Evolutionary conservation across 2,329 filamentous ascomycete species (phyloP).

Genomic region (Botrytis deweyae): DNA sequence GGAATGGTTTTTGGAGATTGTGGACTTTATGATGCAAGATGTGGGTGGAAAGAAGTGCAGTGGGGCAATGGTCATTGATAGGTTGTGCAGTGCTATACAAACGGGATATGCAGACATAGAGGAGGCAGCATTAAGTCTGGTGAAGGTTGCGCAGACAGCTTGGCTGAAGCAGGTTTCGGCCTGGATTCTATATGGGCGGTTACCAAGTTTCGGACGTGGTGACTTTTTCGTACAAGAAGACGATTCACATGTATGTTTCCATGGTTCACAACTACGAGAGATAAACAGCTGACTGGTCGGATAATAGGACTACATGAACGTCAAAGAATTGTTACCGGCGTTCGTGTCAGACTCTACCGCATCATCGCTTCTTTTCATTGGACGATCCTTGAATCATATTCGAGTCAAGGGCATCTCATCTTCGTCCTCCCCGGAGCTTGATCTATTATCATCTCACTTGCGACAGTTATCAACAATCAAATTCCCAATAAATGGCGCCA

Average conservation of each 20-base stretch:
- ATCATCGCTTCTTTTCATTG: constrained; percentile 84
- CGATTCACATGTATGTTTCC: constrained; percentile 26
- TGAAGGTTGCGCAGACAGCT: constrained; percentile 77
- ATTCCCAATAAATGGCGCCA: constrained; percentile 71
- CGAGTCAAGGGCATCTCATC: constrained; percentile 51
- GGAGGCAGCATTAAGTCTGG: constrained; percentile 68
- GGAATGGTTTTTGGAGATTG: constrained; percentile 80
- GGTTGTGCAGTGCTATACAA: constrained; percentile 70
- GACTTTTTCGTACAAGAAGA: constrained; percentile 78
- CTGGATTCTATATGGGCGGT: constrained; percentile 85
- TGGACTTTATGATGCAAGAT: constrained; percentile 62
- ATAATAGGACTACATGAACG: constrained; percentile 56
- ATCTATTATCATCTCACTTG: constrained; percentile 67
- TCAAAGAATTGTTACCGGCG: constrained; percentile 65
- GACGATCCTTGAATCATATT: constrained; percentile 84
- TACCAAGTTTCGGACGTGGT: constrained; percentile 72
- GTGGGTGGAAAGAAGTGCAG: constrained; percentile 48
- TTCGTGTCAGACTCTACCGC: constrained; percentile 77
- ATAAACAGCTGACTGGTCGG: neutral
- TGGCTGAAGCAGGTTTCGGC: constrained; percentile 90
- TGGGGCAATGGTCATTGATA: constrained; percentile 74
- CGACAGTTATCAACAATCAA: constrained; percentile 64
- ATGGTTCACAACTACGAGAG: neutral
- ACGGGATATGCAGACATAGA: constrained; percentile 90
- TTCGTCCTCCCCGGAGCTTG: constrained; percentile 50